Evolutionary conservation across 306 rosid species (phyloP).

Genomic region (Erythrophleum fordii): DNA sequence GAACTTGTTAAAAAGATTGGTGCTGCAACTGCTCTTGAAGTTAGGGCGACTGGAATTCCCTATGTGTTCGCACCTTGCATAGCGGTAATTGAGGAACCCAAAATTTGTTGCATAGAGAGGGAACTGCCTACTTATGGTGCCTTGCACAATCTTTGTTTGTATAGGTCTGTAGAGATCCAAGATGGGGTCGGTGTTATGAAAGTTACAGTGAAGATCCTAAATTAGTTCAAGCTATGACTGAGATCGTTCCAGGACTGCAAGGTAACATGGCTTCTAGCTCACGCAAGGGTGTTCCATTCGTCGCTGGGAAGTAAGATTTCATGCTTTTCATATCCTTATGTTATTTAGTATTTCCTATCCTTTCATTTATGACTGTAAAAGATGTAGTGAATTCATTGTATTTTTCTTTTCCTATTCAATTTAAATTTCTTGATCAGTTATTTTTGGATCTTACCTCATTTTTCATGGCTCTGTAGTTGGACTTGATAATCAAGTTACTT

Average conservation of each 20-base stretch:
- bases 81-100: conserved; percentile 44
- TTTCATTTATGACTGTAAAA: neutral
- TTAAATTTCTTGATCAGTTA: too few relatives aligned
- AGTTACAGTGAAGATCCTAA: conserved; percentile 59
- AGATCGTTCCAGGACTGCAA: conserved; percentile 53
- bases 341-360: neutral
- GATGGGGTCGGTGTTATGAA: conserved; percentile 65
- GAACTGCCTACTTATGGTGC: neutral
- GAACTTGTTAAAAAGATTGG: conserved; percentile 57
- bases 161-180: conserved; percentile 65
- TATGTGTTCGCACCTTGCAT: conserved; percentile 55
- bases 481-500: too few relatives aligned
- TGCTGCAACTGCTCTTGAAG: conserved; percentile 62
- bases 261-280: conserved; percentile 42
- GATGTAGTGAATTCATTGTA: neutral
- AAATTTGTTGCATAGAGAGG: neutral
- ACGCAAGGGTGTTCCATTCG: conserved; percentile 49
- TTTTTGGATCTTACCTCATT: too few relatives aligned
- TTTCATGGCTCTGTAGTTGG: too few relatives aligned
- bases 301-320: conserved; percentile 50
- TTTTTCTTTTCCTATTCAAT: too few relatives aligned
- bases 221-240: conserved; percentile 54
- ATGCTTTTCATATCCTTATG: neutral
- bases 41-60: conserved; percentile 60
- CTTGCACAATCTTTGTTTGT: conserved; percentile 13